Evolutionary conservation across 345 rosid genomes (phyloP), one percentile per base, ranked within the genome.

Genomic region (Noccaea bulbosa): DNA sequence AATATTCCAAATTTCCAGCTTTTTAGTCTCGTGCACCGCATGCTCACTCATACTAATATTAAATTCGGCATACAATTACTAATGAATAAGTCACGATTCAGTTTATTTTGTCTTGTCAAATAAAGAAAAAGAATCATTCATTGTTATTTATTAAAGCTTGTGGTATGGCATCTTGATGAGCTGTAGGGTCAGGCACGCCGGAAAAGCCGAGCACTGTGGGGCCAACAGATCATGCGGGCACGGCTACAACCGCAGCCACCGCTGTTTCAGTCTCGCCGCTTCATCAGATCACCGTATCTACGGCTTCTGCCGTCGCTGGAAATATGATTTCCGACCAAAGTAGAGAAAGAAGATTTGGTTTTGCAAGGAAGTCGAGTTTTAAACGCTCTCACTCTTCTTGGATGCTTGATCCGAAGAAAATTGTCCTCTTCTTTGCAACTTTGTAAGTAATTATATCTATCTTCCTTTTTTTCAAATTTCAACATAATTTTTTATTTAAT

Each of bases 391-490:
- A 84, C 11, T 27, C 75, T 20, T 72, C 84, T 46, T 87, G 96
- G 99, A 58, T 67, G 35, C 65, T 89, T 57, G 96, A 94, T 79
- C 99, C 99, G 7, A 91, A 82, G 83, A 89, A 90, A 81, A 76
- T 94, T 52, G 91, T 94, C 48, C 65, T 91, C 81, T 75, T 94
- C 63, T 94, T 94, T 41, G 99, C 99, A 55, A 86, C 96, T 16
- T 70, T 94, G 99, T 91, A 72, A 82, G 96, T 82, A 32, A 38
- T 4, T 10, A 40, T 27, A 24, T 5, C 41, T 27, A 35, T 27
- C 44, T 32, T 17, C 32, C 8, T 16, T 11, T 34, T 16, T 4
- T 22, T 27, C 1, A 3, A 41, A 27, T 27, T 56, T 24, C 63
- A 73, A 9, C 44, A 47, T 27, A n/a, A 16, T 30, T 33, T 15